Evolutionary conservation across 2,329 filamentous ascomycete species (phyloP).

Genomic region (Botrytis hyacinthi): DNA sequence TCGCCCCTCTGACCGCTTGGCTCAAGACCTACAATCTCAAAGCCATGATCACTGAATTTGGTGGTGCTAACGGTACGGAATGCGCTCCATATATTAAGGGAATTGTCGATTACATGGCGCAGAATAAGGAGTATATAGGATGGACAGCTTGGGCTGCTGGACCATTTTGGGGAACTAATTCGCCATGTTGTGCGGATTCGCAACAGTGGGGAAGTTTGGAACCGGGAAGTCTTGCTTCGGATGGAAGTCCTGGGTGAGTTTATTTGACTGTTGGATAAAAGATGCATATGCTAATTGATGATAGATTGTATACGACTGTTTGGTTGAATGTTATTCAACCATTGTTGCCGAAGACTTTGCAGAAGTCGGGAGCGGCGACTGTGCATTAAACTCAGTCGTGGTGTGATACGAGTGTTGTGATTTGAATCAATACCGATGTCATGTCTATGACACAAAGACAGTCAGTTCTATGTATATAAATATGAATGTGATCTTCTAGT

Average conservation of each 20-base stretch:
- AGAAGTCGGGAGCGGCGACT: neutral
- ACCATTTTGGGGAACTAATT: slow-evolving; percentile 47
- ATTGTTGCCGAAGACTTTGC: slow-evolving; percentile 2
- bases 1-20: slow-evolving; percentile 47
- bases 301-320: slow-evolving; percentile 9
- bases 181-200: slow-evolving; percentile 45
- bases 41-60: slow-evolving; percentile 51
- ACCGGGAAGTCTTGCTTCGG: slow-evolving; percentile 45
- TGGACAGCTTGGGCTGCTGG: slow-evolving; percentile 53
- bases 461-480: neutral
- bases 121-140: slow-evolving; percentile 49
- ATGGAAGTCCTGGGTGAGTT: slow-evolving; percentile 42
- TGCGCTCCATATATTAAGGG: slow-evolving; percentile 44
- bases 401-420: neutral
- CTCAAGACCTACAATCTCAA: slow-evolving; percentile 46
- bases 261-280: no score
- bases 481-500: neutral
- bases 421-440: neutral
- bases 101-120: slow-evolving; percentile 47
- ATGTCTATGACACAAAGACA: neutral
- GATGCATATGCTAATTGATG: neutral
- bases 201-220: slow-evolving; percentile 46
- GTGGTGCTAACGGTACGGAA: slow-evolving; percentile 46
- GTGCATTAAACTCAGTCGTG: neutral
- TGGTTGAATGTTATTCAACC: slow-evolving; percentile 2